Conservation (phyloP, 345 rosid genomes). For the Gossypium rotundifolium region DNA sequence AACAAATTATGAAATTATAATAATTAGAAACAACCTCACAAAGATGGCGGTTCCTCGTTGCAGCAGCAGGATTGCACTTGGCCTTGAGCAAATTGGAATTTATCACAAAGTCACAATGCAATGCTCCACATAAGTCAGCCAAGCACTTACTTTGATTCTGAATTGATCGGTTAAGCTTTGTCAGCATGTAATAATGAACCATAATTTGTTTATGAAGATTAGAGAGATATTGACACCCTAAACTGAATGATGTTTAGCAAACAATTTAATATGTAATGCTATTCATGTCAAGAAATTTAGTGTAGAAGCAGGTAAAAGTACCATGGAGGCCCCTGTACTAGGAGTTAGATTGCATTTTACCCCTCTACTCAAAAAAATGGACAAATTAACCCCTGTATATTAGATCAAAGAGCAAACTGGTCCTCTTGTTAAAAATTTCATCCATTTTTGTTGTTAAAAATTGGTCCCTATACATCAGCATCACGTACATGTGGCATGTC, state of each 20-base stretch:
- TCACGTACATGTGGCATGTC: no score
- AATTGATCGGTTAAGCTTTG: constrained; percentile 17
- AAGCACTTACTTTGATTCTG: constrained; percentile 79
- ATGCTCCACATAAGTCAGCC: constrained; percentile 90
- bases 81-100: constrained; percentile 50
- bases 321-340: no score
- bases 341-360: no score
- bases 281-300: background rate
- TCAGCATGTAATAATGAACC: constrained; percentile 7
- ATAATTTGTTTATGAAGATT: background rate
- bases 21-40: constrained; percentile 64
- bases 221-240: background rate
- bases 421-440: no score
- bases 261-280: background rate
- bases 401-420: no score
- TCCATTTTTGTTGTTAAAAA: no score
- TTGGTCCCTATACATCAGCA: no score
- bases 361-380: no score
- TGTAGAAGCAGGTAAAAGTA: background rate
- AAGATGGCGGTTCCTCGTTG: constrained; percentile 67
- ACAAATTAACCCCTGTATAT: no score
- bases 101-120: constrained; percentile 80
- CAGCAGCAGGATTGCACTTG: constrained; percentile 93
- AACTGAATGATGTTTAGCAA: background rate
- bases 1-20: background rate